Evolutionary conservation across 371 early-diverging fungal genomes (phyloP).

Genomic region (Gilbertella persicaria): DNA sequence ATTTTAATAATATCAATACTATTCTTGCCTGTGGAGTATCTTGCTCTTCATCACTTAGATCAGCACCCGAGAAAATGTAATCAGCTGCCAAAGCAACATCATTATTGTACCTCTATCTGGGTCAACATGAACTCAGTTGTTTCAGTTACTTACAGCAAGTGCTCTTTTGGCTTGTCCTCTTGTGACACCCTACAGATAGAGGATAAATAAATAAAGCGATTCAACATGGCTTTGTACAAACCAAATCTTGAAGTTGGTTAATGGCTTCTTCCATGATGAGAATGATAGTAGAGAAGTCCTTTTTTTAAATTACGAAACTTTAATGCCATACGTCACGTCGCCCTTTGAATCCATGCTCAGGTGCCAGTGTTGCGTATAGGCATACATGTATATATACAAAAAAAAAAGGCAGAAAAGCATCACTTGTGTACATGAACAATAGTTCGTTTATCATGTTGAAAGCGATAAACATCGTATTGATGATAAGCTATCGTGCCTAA

Average conservation of each 20-base stretch:
- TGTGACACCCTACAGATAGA: slow-evolving; percentile 31
- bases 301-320: too few relatives aligned
- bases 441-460: too few relatives aligned
- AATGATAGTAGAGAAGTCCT: neutral
- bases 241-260: neutral
- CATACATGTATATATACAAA: too few relatives aligned
- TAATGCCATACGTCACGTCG: too few relatives aligned
- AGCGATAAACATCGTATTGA: too few relatives aligned
- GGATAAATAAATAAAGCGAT: neutral
- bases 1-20: neutral
- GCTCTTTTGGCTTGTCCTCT: slow-evolving; percentile 45
- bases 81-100: slow-evolving; percentile 55
- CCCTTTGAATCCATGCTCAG: too few relatives aligned
- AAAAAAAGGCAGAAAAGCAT: too few relatives aligned
- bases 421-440: too few relatives aligned
- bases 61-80: slow-evolving; percentile 50
- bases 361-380: too few relatives aligned
- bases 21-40: slow-evolving; percentile 1
- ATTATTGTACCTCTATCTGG: slow-evolving; percentile 46
- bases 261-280: neutral
- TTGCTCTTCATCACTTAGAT: slow-evolving; percentile 26
- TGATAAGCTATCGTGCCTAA: too few relatives aligned
- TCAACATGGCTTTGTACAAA: neutral
- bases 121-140: too few relatives aligned
- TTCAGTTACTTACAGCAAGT: slow-evolving; percentile 41